Conservation (phyloP, 116 monocot genomes). For the Iris pallida region DNA sequence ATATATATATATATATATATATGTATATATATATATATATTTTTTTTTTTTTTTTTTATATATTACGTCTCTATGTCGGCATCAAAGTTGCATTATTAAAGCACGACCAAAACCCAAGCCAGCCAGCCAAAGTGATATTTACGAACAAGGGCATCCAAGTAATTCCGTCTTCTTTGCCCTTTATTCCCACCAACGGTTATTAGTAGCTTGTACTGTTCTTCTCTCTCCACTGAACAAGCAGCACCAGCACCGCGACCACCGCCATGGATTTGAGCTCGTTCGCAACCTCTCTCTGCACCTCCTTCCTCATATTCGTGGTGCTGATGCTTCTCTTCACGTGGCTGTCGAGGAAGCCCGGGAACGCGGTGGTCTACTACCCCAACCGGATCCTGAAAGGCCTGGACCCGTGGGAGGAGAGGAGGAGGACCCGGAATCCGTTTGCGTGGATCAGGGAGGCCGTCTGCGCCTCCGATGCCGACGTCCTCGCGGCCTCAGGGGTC, state of each 20-base stretch:
- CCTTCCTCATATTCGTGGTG: constrained; percentile 60
- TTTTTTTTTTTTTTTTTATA: too few relatives aligned
- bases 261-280: constrained; percentile 73
- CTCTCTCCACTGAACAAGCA: too few relatives aligned
- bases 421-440: constrained; percentile 40
- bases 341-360: constrained; percentile 55
- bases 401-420: constrained; percentile 38
- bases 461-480: constrained; percentile 52
- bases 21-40: too few relatives aligned
- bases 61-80: too few relatives aligned
- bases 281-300: constrained; percentile 64
- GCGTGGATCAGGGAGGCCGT: constrained; percentile 63
- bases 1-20: too few relatives aligned
- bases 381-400: constrained; percentile 41
- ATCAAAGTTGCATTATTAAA: too few relatives aligned
- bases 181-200: too few relatives aligned
- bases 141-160: too few relatives aligned
- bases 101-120: too few relatives aligned
- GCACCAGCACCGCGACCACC: constrained; percentile 10
- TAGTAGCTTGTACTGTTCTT: too few relatives aligned
- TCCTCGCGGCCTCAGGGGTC: constrained; percentile 56
- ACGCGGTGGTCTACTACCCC: constrained; percentile 76
- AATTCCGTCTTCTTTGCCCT: too few relatives aligned
- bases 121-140: too few relatives aligned
- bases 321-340: constrained; percentile 57